phyloP scores from a whole-genome alignment of 164 flowering plant species.

The Hamamelis virginiana region DNA sequence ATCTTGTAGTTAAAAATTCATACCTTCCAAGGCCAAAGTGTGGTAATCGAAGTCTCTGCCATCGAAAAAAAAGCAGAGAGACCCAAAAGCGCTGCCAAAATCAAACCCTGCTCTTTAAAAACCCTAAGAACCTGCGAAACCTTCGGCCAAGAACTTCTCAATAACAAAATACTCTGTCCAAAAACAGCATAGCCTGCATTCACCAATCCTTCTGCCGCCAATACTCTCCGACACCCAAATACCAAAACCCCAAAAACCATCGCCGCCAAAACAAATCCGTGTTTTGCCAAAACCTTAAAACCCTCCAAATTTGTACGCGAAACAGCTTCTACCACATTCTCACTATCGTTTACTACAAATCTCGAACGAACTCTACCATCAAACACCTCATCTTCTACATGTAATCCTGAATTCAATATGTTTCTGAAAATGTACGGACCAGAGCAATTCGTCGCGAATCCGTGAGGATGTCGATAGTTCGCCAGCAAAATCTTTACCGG shows the following conservation, averaged over 20 bases:
- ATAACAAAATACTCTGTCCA: conserved; percentile 37
- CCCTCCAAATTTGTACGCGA: conserved; percentile 22
- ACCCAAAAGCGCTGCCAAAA: conserved; percentile 74
- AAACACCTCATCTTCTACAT: neutral
- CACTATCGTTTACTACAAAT: conserved; percentile 3
- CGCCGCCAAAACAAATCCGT: conserved; percentile 51
- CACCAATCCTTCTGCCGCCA: conserved; percentile 61
- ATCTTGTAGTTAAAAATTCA: neutral
- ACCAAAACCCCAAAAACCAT: conserved; percentile 61
- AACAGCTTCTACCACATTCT: conserved; percentile 10
- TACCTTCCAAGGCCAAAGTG: conserved; percentile 99
- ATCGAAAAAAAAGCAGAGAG: conserved; percentile 95
- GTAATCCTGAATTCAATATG: neutral
- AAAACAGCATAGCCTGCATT: conserved; percentile 54
- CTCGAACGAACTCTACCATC: conserved; percentile 4
- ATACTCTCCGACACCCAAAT: conserved; percentile 47
- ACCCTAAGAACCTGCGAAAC: conserved; percentile 58
- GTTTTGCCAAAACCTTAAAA: conserved; percentile 32
- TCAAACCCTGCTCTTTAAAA: conserved; percentile 80
- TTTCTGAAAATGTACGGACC: conserved; percentile 10
- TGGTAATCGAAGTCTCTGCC: conserved; percentile 99
- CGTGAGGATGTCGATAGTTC: conserved; percentile 9
- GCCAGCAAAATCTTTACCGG: neutral
- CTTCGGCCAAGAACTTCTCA: conserved; percentile 75
- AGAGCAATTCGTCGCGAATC: conserved; percentile 6